Evolutionary conservation across 768 basidiomycete genomes (phyloP).

Genomic region (Agaricus blazei): DNA sequence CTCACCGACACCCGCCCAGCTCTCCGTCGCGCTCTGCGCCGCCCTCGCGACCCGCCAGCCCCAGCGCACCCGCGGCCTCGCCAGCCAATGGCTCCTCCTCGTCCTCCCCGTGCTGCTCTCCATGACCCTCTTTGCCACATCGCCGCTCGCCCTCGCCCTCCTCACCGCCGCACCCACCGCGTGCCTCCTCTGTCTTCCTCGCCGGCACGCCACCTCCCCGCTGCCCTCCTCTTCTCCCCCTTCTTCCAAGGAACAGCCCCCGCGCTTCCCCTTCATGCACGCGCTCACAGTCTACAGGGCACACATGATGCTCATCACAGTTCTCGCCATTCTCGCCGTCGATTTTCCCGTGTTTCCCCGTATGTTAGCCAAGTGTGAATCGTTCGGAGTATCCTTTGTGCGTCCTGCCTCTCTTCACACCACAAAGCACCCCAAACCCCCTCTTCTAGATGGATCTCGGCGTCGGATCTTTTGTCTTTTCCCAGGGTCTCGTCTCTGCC

Average conservation of each 20-base stretch:
- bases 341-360: slow-evolving; percentile 94
- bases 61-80: slow-evolving; percentile 30
- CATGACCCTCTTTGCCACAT: slow-evolving; percentile 69
- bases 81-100: slow-evolving; percentile 58
- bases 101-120: slow-evolving; percentile 76
- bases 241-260: slow-evolving; percentile 14
- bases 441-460: slow-evolving; percentile 88
- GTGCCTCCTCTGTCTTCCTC: slow-evolving; percentile 39
- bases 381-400: slow-evolving; percentile 93
- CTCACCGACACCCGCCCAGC: slow-evolving; percentile 31
- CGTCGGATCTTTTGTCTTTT: slow-evolving; percentile 96
- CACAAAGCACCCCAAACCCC: slow-evolving; percentile 2
- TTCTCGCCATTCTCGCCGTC: slow-evolving; percentile 89
- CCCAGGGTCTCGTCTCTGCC: slow-evolving; percentile 89
- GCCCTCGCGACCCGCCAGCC: slow-evolving; percentile 47
- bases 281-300: slow-evolving; percentile 85
- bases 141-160: slow-evolving; percentile 46
- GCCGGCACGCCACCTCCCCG: slow-evolving; percentile 39
- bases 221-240: slow-evolving; percentile 41
- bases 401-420: slow-evolving; percentile 11
- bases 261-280: slow-evolving; percentile 47
- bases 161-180: slow-evolving; percentile 41
- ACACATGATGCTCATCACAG: slow-evolving; percentile 93
- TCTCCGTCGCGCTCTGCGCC: slow-evolving; percentile 68
- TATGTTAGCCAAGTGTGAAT: slow-evolving; percentile 85